A percentile compares a stretch with the other conserved stretches of the same genome.
Evolutionary conservation across 306 rosid species (phyloP).

Genomic region (Corylus heterophylla): DNA sequence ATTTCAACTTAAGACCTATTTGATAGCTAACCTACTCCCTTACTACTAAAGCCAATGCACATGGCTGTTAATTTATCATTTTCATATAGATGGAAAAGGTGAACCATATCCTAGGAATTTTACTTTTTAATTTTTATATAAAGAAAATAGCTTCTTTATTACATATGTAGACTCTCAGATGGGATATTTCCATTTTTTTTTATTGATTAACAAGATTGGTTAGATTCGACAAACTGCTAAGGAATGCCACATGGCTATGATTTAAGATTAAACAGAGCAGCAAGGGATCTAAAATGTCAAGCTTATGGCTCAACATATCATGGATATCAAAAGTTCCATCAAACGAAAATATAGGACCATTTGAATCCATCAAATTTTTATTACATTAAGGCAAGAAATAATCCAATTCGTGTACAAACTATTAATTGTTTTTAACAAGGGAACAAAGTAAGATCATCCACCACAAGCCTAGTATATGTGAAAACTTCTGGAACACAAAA

Average conservation of each 20-base stretch:
- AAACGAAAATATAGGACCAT: neutral
- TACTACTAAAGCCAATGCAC: neutral
- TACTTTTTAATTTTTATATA: neutral
- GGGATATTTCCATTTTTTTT: no score
- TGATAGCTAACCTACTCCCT: no score
- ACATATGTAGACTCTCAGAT: neutral
- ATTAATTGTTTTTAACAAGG: neutral
- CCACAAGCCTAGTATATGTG: neutral
- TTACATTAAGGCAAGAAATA: neutral
- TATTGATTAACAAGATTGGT: no score
- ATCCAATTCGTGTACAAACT: neutral
- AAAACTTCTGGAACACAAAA: neutral
- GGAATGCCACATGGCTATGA: no score
- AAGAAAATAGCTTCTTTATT: neutral
- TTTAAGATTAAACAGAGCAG: no score
- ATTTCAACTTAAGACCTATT: no score
- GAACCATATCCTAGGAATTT: neutral
- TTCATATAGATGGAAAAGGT: neutral
- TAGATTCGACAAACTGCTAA: no score
- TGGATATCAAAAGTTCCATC: neutral
- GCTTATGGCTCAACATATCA: neutral
- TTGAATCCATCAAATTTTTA: neutral
- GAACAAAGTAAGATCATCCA: neutral
- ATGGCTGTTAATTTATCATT: neutral
- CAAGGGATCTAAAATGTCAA: neutral